phyloP scores from a whole-genome alignment of 1,284 basidiomycete species.

The Sanguinoderma infundibulare region DNA sequence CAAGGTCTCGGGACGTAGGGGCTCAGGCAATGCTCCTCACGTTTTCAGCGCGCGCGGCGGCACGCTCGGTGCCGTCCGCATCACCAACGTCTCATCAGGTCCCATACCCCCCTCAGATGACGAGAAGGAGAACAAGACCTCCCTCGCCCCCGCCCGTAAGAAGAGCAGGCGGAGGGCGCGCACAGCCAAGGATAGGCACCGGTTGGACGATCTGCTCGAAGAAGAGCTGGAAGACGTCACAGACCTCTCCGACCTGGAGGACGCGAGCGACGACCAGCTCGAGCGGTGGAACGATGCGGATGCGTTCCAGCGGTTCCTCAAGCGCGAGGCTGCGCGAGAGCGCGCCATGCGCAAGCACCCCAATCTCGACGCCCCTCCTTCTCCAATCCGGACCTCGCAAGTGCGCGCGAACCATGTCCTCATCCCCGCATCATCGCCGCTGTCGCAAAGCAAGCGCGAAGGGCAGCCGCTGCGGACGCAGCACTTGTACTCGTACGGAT shows the following conservation, averaged over 20 bases:
- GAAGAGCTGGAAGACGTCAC: constrained; percentile 23
- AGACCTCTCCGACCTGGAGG: constrained; percentile 21
- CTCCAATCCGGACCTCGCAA: constrained; percentile 4
- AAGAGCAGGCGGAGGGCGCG: constrained; percentile 1
- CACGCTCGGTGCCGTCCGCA: constrained; percentile 27
- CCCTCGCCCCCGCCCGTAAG: neutral
- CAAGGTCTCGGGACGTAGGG: constrained; percentile 52
- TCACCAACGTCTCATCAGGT: constrained; percentile 27
- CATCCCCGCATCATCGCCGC: neutral
- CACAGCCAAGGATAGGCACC: neutral
- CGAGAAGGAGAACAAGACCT: constrained; percentile 9
- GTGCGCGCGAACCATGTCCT: neutral
- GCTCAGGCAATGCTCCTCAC: constrained; percentile 60
- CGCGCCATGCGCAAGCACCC: constrained; percentile 19
- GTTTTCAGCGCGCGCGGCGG: constrained; percentile 58
- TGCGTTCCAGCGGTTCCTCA: constrained; percentile 36
- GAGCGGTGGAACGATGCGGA: constrained; percentile 34
- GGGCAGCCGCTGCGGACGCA: neutral
- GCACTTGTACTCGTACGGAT: neutral
- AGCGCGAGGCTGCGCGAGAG: constrained; percentile 30
- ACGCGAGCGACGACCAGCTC: constrained; percentile 22
- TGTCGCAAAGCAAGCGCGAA: neutral
- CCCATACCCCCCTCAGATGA: constrained; percentile 4
- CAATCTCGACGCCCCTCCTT: constrained; percentile 3
- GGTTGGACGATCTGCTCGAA: neutral